Evolutionary conservation across 2,329 filamentous ascomycete species (phyloP).

Genomic region (Pseudocercospora fijiensis): DNA sequence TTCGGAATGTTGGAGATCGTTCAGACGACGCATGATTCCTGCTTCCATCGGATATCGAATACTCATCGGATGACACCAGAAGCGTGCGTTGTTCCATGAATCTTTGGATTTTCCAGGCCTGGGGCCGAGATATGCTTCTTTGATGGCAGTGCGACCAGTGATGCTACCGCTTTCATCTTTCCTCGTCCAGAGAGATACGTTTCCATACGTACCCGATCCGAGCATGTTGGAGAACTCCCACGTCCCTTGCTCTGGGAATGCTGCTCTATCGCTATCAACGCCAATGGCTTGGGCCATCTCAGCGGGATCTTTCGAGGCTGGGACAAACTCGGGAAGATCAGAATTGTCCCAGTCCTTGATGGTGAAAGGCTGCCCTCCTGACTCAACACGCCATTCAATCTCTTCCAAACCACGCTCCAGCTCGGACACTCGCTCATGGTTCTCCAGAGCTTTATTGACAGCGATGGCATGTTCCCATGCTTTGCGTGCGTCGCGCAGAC

Average conservation of each 20-base stretch:
- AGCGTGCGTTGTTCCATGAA: not conserved
- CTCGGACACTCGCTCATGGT: not conserved
- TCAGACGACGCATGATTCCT: not conserved
- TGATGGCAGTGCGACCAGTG: constrained; percentile 2
- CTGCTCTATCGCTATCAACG: constrained; percentile 1
- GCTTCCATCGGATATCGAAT: not conserved
- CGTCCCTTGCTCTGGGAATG: not conserved
- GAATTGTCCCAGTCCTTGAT: not conserved
- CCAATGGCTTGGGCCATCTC: not conserved
- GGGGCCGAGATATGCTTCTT: constrained; percentile 9
- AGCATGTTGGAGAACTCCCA: constrained; percentile 3
- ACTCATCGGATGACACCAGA: not conserved
- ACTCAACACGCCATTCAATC: not conserved
- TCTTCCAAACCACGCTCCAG: not conserved
- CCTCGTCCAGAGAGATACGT: constrained; percentile 4
- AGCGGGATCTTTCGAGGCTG: not conserved
- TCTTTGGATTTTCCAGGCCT: not conserved
- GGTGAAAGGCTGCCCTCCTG: not conserved
- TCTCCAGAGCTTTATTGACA: not conserved
- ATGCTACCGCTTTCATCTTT: not conserved
- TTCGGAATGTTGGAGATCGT: not conserved
- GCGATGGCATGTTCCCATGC: not conserved
- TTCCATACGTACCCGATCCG: constrained; percentile 2
- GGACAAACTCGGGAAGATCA: not conserved
- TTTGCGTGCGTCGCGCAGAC: not conserved